phyloP scores from a whole-genome alignment of 1,139 yeast species.

The Taphrina sp. region DNA sequence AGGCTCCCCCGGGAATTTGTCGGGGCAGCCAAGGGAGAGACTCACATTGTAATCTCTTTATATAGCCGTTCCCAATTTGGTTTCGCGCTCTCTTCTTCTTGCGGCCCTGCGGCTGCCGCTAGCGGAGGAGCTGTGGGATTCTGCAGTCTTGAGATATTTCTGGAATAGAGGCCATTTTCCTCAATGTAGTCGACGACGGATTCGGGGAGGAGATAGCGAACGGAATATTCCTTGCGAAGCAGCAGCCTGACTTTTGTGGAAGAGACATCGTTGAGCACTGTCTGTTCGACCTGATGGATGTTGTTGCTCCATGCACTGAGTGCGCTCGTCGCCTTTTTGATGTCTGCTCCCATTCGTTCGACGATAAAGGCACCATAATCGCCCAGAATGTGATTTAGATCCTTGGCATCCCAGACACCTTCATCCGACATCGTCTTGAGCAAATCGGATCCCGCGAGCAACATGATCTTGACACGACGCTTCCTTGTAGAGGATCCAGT shows the following conservation, averaged over 20 bases:
- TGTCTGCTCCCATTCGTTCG: slow-evolving; percentile 95
- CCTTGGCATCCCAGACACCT: slow-evolving; percentile 97
- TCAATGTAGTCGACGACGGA: slow-evolving; percentile 92
- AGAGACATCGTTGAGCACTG: slow-evolving; percentile 91
- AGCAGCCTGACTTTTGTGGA: slow-evolving; percentile 92
- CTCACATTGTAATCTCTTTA: slow-evolving; percentile 24
- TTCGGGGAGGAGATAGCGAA: slow-evolving; percentile 89
- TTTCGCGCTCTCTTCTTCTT: slow-evolving; percentile 10
- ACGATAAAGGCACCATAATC: slow-evolving; percentile 94
- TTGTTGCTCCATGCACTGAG: slow-evolving; percentile 51
- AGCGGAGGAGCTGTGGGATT: background rate
- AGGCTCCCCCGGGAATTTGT: no score
- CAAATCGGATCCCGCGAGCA: slow-evolving; percentile 94
- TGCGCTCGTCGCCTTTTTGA: slow-evolving; percentile 41
- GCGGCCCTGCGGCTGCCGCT: background rate
- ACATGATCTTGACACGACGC: slow-evolving; percentile 73
- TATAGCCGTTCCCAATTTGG: slow-evolving; percentile 28
- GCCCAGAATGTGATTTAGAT: slow-evolving; percentile 86
- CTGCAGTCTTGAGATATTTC: background rate
- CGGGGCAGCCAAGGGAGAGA: background rate
- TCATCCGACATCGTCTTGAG: slow-evolving; percentile 99
- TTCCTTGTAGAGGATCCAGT: background rate
- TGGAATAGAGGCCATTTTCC: slow-evolving; percentile 72
- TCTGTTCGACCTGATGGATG: slow-evolving; percentile 88
- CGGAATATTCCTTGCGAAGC: slow-evolving; percentile 92